These are phyloP conservation scores for Diaporthe helianthi DNA, from an alignment of 2,329 filamentous ascomycete genomes.

Conservation along the genomic window DNA sequence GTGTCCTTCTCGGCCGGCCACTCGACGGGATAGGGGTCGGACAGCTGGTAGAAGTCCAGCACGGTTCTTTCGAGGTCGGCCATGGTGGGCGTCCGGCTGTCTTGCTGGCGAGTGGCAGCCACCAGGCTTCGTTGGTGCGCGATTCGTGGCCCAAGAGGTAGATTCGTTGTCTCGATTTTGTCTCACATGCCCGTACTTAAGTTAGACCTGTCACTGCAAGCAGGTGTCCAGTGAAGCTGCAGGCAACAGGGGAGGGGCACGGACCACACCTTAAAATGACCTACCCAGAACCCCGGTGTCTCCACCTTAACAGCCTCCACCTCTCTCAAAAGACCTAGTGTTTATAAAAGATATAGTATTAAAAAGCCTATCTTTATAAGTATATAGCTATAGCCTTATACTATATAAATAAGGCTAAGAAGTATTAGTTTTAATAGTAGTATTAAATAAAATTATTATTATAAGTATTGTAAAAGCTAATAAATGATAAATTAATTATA, in stretches of 20 bases:
- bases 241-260: slow-evolving; percentile 2
- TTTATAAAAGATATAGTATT: no score
- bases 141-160: neutral
- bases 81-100: slow-evolving; percentile 49
- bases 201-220: slow-evolving; percentile 4
- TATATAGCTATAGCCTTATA: no score
- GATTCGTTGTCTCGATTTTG: neutral
- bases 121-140: neutral
- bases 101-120: slow-evolving; percentile 1
- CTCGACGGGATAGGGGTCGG: slow-evolving; percentile 77
- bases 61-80: slow-evolving; percentile 78
- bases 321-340: neutral
- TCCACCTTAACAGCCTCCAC: neutral
- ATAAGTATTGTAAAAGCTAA: no score
- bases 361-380: no score
- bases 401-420: no score
- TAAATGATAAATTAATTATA: no score
- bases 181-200: slow-evolving; percentile 22
- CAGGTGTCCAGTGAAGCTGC: slow-evolving; percentile 12
- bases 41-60: slow-evolving; percentile 88
- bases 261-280: slow-evolving; percentile 18
- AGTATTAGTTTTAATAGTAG: no score
- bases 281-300: neutral
- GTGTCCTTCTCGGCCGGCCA: slow-evolving; percentile 87
- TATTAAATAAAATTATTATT: no score